phyloP scores from a whole-genome alignment of 208 protist genomes.

The Angomonas ambiguus region DNA sequence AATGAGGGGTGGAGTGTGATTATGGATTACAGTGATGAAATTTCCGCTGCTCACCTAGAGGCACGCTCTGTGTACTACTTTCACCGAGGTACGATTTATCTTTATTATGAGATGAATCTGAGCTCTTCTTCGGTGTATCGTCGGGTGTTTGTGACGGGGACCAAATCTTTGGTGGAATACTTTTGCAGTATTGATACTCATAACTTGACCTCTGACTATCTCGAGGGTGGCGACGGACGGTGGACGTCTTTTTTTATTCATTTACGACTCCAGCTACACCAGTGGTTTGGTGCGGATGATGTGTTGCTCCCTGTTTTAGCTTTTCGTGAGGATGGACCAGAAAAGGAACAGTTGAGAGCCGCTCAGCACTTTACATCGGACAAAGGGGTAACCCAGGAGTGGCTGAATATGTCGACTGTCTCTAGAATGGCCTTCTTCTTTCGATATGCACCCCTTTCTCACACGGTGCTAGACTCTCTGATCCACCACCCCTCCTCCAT shows the following conservation, averaged over 20 bases:
- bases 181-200: conserved; percentile 48
- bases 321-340: conserved; percentile 5
- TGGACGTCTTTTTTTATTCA: background rate
- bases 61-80: conserved; percentile 62
- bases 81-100: conserved; percentile 53
- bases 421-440: conserved; percentile 60
- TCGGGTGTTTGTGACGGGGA: conserved; percentile 58
- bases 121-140: conserved; percentile 63
- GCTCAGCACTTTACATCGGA: conserved; percentile 35
- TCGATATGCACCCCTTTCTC: conserved; percentile 2
- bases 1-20: conserved; percentile 84
- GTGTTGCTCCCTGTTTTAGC: conserved; percentile 41
- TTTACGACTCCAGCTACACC: background rate
- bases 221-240: background rate
- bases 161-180: conserved; percentile 58
- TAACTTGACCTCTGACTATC: conserved; percentile 23
- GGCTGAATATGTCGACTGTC: conserved; percentile 56
- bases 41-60: conserved; percentile 40
- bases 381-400: conserved; percentile 48
- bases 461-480: background rate
- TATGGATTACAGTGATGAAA: conserved; percentile 53
- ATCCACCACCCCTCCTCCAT: background rate
- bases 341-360: conserved; percentile 16
- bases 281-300: conserved; percentile 34
- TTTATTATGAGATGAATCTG: conserved; percentile 79